Evolutionary conservation across 2,329 filamentous ascomycete species (phyloP).

Genomic region (Nothomitra cinnamomea): DNA sequence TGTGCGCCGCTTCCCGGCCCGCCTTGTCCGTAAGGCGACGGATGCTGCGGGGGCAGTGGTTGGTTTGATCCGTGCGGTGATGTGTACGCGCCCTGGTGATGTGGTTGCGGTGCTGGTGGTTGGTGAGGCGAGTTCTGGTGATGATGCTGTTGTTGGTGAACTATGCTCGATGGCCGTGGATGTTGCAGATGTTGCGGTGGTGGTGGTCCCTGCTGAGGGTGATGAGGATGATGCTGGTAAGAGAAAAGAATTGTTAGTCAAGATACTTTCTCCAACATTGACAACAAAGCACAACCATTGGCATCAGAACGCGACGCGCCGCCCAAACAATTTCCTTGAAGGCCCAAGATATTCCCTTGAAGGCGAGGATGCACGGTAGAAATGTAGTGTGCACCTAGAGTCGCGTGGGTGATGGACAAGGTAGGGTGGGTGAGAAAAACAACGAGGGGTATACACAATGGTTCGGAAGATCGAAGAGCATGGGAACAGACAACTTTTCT

Average conservation of each 20-base stretch:
- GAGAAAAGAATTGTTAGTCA: constrained; percentile 2
- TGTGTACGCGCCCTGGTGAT: constrained; percentile 51
- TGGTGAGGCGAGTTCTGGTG: constrained; percentile 49
- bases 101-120: constrained; percentile 36
- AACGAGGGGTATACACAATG: constrained; percentile 3
- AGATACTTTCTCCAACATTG: not conserved
- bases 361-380: constrained; percentile 2
- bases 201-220: constrained; percentile 55
- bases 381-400: constrained; percentile 4
- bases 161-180: constrained; percentile 53
- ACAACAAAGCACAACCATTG: constrained; percentile 5
- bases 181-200: constrained; percentile 44
- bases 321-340: constrained; percentile 1
- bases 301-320: constrained; percentile 1
- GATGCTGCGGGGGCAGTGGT: constrained; percentile 31
- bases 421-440: constrained; percentile 1
- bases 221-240: constrained; percentile 56
- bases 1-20: constrained; percentile 1
- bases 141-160: constrained; percentile 34
- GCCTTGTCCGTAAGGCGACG: constrained; percentile 44
- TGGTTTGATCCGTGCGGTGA: constrained; percentile 31
- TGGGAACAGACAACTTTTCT: not conserved
- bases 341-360: not conserved
- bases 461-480: not conserved
- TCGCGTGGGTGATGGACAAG: constrained; percentile 2